Evolutionary conservation across 1,139 yeast genomes (phyloP).

Genomic region (Yamadazyma diddensiae): DNA sequence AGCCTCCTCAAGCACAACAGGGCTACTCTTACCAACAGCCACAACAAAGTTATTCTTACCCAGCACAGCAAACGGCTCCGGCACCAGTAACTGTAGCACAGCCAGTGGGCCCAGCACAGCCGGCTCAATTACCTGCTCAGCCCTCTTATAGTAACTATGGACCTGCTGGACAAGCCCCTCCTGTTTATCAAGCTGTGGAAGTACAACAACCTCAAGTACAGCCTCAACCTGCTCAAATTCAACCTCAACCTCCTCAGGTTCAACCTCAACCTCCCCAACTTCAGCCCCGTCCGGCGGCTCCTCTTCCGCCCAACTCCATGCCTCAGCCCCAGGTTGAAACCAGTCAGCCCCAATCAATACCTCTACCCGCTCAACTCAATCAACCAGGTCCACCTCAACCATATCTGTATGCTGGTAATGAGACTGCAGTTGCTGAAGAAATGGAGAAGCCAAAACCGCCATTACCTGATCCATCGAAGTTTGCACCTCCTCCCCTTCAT

Average conservation of each 20-base stretch:
- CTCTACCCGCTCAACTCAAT: slow-evolving; percentile 7
- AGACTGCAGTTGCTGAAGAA: slow-evolving; percentile 1
- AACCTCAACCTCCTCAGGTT: slow-evolving; percentile 2
- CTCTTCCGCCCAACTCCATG: no score
- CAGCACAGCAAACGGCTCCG: no score
- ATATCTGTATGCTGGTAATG: slow-evolving; percentile 6
- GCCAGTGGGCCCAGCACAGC: not conserved
- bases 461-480: slow-evolving; percentile 36
- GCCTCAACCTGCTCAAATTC: slow-evolving; percentile 1
- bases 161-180: not conserved
- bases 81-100: not conserved
- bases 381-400: slow-evolving; percentile 7
- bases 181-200: not conserved
- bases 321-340: slow-evolving; percentile 3
- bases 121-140: not conserved
- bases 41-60: not conserved
- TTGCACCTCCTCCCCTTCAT: slow-evolving; percentile 45
- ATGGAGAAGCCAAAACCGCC: slow-evolving; percentile 19
- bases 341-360: slow-evolving; percentile 1
- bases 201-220: slow-evolving; percentile 2
- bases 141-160: not conserved
- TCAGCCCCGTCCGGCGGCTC: slow-evolving; percentile 4
- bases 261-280: slow-evolving; percentile 7
- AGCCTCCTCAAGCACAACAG: slow-evolving; percentile 9
- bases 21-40: not conserved